These are phyloP conservation scores for Platanus orientalis DNA, from an alignment of 164 flowering plant genomes.

Conservation along the genomic window DNA sequence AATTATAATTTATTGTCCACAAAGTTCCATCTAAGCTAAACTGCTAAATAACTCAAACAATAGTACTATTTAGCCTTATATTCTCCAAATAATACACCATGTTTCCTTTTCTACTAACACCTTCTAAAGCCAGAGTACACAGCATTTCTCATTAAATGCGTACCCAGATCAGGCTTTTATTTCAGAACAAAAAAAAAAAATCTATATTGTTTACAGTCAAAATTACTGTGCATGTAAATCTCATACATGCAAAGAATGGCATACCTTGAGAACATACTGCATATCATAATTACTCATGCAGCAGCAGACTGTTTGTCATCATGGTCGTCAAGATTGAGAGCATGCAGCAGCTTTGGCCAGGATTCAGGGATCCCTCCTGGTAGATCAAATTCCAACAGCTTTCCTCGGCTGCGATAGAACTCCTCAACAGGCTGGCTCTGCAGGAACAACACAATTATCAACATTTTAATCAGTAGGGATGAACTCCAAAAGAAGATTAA, in stretches of 20 bases:
- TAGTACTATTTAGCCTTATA: neutral
- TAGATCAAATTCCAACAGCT: slow-evolving; percentile 78
- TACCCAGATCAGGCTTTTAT: slow-evolving; percentile 10
- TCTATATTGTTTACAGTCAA: slow-evolving; percentile 8
- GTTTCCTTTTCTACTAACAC: neutral
- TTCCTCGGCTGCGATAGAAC: slow-evolving; percentile 71
- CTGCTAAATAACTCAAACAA: neutral
- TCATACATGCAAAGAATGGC: slow-evolving; percentile 43
- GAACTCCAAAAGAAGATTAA: neutral
- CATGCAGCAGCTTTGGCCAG: slow-evolving; percentile 87
- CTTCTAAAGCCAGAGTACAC: neutral
- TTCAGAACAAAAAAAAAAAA: slow-evolving; percentile 15
- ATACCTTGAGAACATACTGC: slow-evolving; percentile 13
- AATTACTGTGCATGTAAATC: slow-evolving; percentile 22
- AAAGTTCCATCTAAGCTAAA: neutral
- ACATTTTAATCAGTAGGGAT: neutral
- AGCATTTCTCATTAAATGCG: neutral
- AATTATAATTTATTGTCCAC: neutral
- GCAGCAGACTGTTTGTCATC: slow-evolving; percentile 64
- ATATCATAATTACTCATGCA: slow-evolving; percentile 29
- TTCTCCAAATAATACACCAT: neutral
- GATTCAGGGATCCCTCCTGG: slow-evolving; percentile 98
- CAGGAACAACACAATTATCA: slow-evolving; percentile 16
- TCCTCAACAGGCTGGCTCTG: slow-evolving; percentile 90
- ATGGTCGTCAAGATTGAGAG: slow-evolving; percentile 67